These are phyloP conservation scores for Peronospora belbahrii DNA, from an alignment of 352 stramenopile species.

Conservation along the genomic window DNA sequence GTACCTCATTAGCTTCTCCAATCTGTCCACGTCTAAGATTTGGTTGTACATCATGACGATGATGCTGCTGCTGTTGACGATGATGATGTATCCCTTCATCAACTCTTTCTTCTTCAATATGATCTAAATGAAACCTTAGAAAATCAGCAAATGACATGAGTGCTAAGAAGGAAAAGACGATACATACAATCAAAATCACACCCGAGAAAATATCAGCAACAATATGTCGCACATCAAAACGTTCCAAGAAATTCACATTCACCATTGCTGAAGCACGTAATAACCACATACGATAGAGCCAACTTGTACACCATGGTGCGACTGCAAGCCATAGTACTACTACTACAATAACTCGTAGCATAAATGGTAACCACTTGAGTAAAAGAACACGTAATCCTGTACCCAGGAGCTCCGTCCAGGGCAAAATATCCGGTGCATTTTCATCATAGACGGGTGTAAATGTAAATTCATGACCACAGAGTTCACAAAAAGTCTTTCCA, in stretches of 20 bases:
- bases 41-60: conserved; percentile 14
- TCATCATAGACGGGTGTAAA: conserved; percentile 90
- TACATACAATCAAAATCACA: conserved; percentile 84
- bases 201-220: conserved; percentile 85
- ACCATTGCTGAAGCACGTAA: conserved; percentile 78
- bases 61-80: conserved; percentile 20
- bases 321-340: conserved; percentile 83
- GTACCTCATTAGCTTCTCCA: conserved; percentile 15
- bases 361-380: conserved; percentile 87
- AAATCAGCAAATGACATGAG: conserved; percentile 94
- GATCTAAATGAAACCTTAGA: conserved; percentile 86
- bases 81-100: conserved; percentile 22
- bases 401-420: conserved; percentile 79
- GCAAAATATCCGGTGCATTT: conserved; percentile 77
- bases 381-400: conserved; percentile 73
- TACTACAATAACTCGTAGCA: conserved; percentile 65
- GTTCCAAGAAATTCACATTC: conserved; percentile 77
- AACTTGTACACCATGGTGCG: conserved; percentile 87
- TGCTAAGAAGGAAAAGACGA: conserved; percentile 91
- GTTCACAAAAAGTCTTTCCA: conserved; percentile 88
- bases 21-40: conserved; percentile 12
- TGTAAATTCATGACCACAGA: conserved; percentile 89
- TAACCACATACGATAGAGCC: conserved; percentile 93
- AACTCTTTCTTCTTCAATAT: conserved; percentile 61
- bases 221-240: conserved; percentile 61